Evolutionary conservation across 805 yeast genomes (phyloP).

Genomic region (Ogataea ganodermae): DNA sequence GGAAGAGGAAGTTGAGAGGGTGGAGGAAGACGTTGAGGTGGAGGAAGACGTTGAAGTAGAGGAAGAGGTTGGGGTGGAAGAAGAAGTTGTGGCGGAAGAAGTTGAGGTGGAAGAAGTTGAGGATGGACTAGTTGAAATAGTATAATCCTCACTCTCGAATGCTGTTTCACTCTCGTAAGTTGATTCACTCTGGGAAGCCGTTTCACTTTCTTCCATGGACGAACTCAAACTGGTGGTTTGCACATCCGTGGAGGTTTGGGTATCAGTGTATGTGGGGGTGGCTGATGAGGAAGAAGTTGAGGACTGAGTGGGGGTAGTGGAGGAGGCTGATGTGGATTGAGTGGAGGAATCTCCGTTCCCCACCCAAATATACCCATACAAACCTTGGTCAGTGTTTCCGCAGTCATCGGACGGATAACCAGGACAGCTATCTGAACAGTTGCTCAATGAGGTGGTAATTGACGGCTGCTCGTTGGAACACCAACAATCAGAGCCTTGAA

Average conservation of each 20-base stretch:
- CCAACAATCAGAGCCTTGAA: slow-evolving; percentile 49
- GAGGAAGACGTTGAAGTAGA: slow-evolving; percentile 7
- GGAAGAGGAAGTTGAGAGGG: slow-evolving; percentile 18
- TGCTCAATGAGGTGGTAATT: slow-evolving; percentile 36
- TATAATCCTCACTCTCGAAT: too few relatives aligned
- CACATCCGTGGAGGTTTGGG: too few relatives aligned
- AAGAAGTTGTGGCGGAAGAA: slow-evolving; percentile 11
- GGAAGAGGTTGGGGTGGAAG: slow-evolving; percentile 16
- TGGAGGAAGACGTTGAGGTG: slow-evolving; percentile 14
- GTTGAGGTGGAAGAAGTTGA: slow-evolving; percentile 7
- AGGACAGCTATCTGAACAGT: slow-evolving; percentile 46
- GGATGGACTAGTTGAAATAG: not conserved
- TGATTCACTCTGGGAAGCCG: too few relatives aligned
- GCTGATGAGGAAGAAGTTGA: slow-evolving; percentile 15
- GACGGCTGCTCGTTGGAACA: slow-evolving; percentile 48
- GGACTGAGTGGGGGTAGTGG: too few relatives aligned
- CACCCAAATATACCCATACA: slow-evolving; percentile 28
- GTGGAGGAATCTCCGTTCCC: slow-evolving; percentile 3
- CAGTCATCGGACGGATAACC: slow-evolving; percentile 47
- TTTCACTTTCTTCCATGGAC: too few relatives aligned
- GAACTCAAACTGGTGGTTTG: too few relatives aligned
- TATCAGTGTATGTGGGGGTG: too few relatives aligned
- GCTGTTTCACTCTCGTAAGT: too few relatives aligned
- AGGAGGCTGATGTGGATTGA: slow-evolving; percentile 1
- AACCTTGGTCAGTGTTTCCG: slow-evolving; percentile 29